phyloP scores from a whole-genome alignment of 2,329 filamentous ascomycete species.

The Hymenoscyphus infarciens region DNA sequence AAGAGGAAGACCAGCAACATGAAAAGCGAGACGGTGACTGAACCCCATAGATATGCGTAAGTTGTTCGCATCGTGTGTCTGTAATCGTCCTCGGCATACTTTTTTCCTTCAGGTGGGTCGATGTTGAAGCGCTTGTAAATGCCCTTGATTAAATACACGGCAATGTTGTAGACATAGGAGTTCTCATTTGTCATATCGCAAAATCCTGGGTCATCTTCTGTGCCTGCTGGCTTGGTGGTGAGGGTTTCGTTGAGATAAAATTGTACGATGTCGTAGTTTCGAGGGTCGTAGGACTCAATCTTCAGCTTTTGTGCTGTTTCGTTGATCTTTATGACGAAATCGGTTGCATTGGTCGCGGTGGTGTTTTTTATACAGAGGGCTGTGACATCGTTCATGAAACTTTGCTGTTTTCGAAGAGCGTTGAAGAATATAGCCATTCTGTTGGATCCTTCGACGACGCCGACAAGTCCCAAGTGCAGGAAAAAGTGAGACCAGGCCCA shows the following conservation, averaged over 20 bases:
- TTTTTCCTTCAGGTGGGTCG: conserved; percentile 4
- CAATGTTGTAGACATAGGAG: not conserved
- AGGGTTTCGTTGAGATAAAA: not conserved
- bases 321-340: conserved; percentile 7
- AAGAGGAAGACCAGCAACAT: conserved; percentile 11
- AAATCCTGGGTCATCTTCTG: not conserved
- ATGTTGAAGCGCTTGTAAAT: conserved; percentile 8
- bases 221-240: not conserved
- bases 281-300: conserved; percentile 8
- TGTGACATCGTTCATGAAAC: not conserved
- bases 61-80: conserved; percentile 9
- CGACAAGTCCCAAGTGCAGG: conserved; percentile 51
- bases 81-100: conserved; percentile 5
- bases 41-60: conserved; percentile 12
- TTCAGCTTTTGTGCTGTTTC: conserved; percentile 8
- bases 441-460: conserved; percentile 49
- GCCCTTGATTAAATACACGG: not conserved
- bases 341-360: not conserved
- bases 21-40: conserved; percentile 7
- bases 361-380: conserved; percentile 1
- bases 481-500: conserved; percentile 51
- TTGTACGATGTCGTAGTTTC: conserved; percentile 7
- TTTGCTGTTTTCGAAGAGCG: conserved; percentile 1
- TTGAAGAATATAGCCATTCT: conserved; percentile 13
- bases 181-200: not conserved